phyloP scores from a whole-genome alignment of 768 basidiomycete genomes.

The Trametes villosa region DNA sequence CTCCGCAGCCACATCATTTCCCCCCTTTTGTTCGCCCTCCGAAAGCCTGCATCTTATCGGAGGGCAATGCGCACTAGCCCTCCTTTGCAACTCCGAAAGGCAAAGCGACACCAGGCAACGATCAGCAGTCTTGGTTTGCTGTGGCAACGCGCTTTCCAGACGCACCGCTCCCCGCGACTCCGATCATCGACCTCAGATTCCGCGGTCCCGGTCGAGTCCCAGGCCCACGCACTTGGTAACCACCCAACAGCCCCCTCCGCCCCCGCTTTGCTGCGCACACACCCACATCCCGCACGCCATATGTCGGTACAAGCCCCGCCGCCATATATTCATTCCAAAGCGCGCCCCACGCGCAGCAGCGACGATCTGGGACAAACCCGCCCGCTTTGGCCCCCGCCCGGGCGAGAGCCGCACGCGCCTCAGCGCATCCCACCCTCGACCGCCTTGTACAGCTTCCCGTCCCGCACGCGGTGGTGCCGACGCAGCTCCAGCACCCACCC shows the following conservation, averaged over 20 bases:
- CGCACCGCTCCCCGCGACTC: slow-evolving; percentile 7
- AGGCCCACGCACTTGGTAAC: not conserved
- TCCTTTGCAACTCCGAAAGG: no score
- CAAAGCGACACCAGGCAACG: no score
- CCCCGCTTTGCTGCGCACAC: not conserved
- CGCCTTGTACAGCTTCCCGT: slow-evolving; percentile 83
- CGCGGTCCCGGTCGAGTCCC: slow-evolving; percentile 5
- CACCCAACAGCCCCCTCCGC: not conserved
- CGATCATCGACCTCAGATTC: slow-evolving; percentile 19
- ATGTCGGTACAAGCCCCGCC: not conserved
- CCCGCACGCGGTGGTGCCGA: slow-evolving; percentile 52
- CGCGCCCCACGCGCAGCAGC: not conserved
- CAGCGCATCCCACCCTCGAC: slow-evolving; percentile 73
- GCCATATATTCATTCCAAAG: no score
- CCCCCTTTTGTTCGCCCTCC: not conserved
- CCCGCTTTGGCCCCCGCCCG: not conserved
- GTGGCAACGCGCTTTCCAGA: slow-evolving; percentile 21
- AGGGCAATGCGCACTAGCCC: no score
- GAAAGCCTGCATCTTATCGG: slow-evolving; percentile 10
- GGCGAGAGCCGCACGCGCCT: not conserved
- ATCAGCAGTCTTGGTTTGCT: slow-evolving; percentile 13
- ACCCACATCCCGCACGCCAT: not conserved
- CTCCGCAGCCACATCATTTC: slow-evolving; percentile 12
- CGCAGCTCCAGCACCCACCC: slow-evolving; percentile 49
- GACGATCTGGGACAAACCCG: slow-evolving; percentile 2